These are phyloP conservation scores for Gigaspora rosea DNA, from an alignment of 192 early-diverging fungal genomes.

Conservation along the genomic window DNA sequence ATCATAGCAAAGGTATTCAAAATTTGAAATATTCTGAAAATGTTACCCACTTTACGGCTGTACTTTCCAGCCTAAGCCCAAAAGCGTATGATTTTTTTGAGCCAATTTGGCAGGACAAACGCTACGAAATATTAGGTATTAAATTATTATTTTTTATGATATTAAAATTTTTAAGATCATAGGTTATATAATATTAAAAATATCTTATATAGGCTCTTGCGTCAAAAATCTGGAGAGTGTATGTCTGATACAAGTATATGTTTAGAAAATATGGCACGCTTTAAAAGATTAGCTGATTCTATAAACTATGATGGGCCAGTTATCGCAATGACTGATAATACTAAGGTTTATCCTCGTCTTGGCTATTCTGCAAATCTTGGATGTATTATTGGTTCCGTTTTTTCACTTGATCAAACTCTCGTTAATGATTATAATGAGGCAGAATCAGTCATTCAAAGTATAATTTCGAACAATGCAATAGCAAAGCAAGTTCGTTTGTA, in stretches of 20 bases:
- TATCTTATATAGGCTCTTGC: neutral
- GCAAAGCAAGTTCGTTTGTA: neutral
- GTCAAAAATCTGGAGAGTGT: neutral
- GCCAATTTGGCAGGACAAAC: neutral
- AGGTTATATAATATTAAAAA: neutral
- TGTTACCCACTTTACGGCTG: neutral
- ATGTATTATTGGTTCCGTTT: neutral
- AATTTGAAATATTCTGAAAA: slow-evolving; percentile 12
- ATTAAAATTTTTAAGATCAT: neutral
- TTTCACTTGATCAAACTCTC: neutral
- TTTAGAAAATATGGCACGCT: neutral
- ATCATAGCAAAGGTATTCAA: neutral
- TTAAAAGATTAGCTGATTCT: neutral
- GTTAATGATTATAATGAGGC: neutral
- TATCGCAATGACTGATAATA: neutral
- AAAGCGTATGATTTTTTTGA: neutral
- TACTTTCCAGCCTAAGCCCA: neutral
- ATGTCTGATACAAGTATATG: neutral
- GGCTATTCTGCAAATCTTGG: neutral
- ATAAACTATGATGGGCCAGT: neutral
- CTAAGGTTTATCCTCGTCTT: neutral
- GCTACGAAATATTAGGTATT: neutral
- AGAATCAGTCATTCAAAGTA: neutral
- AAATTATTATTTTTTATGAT: no score
- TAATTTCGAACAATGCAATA: neutral